These are phyloP conservation scores for Cucurbita argyrosperma DNA, from an alignment of 306 rosid genomes.

Conservation along the genomic window DNA sequence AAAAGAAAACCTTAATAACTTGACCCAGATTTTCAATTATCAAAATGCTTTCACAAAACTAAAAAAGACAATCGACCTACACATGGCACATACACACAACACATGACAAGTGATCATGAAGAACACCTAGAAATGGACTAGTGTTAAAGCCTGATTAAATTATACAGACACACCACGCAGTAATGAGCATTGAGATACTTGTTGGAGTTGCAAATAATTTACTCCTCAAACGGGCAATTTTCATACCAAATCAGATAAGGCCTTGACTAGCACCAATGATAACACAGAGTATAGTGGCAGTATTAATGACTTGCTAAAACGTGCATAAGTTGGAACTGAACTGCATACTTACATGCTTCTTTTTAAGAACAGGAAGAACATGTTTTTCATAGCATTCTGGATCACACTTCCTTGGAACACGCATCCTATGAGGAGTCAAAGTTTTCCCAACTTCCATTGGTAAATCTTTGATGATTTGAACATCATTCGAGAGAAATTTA, in stretches of 20 bases:
- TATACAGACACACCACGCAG: neutral
- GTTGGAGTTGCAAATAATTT: neutral
- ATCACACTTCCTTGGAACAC: conserved; percentile 84
- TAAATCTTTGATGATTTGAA: conserved; percentile 46
- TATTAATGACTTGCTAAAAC: neutral
- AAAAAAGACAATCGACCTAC: neutral
- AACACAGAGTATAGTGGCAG: neutral
- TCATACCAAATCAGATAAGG: neutral
- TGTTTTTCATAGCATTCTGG: conserved; percentile 48
- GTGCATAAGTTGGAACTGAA: neutral
- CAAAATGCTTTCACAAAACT: neutral
- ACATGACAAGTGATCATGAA: neutral
- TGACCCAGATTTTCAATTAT: conserved; percentile 2
- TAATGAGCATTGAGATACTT: neutral
- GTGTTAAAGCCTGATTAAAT: neutral
- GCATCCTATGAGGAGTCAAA: conserved; percentile 32
- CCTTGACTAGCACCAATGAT: neutral
- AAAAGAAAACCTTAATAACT: neutral
- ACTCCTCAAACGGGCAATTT: neutral
- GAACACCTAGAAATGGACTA: neutral
- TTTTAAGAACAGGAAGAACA: conserved; percentile 51
- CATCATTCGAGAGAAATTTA: conserved; percentile 54
- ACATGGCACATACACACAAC: neutral
- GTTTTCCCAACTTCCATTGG: conserved; percentile 31
- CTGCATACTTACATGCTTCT: conserved; percentile 43